Percentiles rank a stretch among this genome's conserved stretches.
Conservation (phyloP, 176 grass and related monocot species). For the Paspalum vaginatum region DNA sequence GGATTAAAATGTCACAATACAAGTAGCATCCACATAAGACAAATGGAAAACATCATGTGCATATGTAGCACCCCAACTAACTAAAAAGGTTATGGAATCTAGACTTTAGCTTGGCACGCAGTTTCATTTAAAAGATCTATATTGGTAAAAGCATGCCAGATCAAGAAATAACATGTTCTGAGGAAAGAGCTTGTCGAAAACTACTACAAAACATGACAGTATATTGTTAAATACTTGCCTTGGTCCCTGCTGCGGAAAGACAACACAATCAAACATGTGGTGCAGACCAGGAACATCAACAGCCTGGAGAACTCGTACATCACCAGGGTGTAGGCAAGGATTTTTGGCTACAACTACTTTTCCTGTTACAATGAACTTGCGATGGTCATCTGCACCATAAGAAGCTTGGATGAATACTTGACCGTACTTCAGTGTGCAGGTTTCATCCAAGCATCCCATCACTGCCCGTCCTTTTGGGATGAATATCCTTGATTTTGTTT, state of each 20-base stretch:
- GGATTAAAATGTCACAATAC: constrained; percentile 20
- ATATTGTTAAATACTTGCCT: constrained; percentile 55
- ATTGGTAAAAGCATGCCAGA: neutral
- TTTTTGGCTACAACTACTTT: constrained; percentile 82
- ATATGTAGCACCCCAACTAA: neutral
- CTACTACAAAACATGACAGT: neutral
- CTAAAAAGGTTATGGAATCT: constrained; percentile 10
- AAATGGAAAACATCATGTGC: constrained; percentile 18
- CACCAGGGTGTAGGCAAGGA: constrained; percentile 90
- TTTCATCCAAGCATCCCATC: constrained; percentile 98
- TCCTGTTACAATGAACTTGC: constrained; percentile 41
- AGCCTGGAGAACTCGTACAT: constrained; percentile 73
- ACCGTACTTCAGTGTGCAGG: constrained; percentile 60
- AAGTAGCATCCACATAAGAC: constrained; percentile 24
- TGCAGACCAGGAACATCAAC: constrained; percentile 68
- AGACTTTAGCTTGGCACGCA: too few relatives aligned
- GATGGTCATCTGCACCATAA: constrained; percentile 26
- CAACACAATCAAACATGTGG: constrained; percentile 91
- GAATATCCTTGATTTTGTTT: constrained; percentile 79
- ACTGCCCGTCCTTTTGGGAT: constrained; percentile 73
- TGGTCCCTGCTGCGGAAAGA: constrained; percentile 86
- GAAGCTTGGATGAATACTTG: constrained; percentile 80
- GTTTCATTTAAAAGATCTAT: neutral
- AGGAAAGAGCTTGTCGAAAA: neutral
- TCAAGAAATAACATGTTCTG: neutral